Percentiles rank a stretch among this genome's conserved stretches.
Conservation (phyloP, 805 yeast genomes). For the Ogataea nonfermentans region DNA sequence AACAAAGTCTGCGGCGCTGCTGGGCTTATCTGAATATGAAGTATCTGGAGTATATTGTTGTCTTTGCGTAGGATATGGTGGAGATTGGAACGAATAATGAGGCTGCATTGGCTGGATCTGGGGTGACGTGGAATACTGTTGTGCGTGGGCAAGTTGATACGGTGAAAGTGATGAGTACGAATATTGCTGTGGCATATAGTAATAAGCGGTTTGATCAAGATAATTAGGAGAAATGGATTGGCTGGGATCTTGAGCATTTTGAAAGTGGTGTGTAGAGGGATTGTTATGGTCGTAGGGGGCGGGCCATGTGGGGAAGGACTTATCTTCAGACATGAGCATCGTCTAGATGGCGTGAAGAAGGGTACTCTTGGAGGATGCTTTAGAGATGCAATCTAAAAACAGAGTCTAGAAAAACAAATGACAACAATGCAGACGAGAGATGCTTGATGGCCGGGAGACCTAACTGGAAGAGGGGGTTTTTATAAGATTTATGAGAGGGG, state of each 20-base stretch:
- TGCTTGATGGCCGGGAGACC: neutral
- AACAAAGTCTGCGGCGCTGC: slow-evolving; percentile 5
- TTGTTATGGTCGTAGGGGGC: slow-evolving; percentile 14
- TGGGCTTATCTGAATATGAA: slow-evolving; percentile 8
- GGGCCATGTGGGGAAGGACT: slow-evolving; percentile 17
- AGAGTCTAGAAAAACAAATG: slow-evolving; percentile 1
- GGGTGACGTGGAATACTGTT: neutral
- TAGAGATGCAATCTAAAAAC: slow-evolving; percentile 4
- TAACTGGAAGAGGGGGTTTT: neutral
- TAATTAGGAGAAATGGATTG: slow-evolving; percentile 1
- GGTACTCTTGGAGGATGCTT: no score
- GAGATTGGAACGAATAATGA: slow-evolving; percentile 9
- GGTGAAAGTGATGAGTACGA: slow-evolving; percentile 9
- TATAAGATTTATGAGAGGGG: neutral
- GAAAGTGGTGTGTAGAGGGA: slow-evolving; percentile 5
- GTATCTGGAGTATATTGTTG: slow-evolving; percentile 8
- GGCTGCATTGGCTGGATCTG: slow-evolving; percentile 4
- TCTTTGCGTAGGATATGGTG: slow-evolving; percentile 2
- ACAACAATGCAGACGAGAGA: slow-evolving; percentile 2
- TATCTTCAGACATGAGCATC: slow-evolving; percentile 26
- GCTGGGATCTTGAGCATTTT: slow-evolving; percentile 6
- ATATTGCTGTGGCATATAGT: slow-evolving; percentile 3
- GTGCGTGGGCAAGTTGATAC: slow-evolving; percentile 6
- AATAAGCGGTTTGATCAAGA: slow-evolving; percentile 6
- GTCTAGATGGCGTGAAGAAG: slow-evolving; percentile 1